These are phyloP conservation scores for Huntiella bhutanensis DNA, from an alignment of 2,329 filamentous ascomycete species.

Conservation along the genomic window DNA sequence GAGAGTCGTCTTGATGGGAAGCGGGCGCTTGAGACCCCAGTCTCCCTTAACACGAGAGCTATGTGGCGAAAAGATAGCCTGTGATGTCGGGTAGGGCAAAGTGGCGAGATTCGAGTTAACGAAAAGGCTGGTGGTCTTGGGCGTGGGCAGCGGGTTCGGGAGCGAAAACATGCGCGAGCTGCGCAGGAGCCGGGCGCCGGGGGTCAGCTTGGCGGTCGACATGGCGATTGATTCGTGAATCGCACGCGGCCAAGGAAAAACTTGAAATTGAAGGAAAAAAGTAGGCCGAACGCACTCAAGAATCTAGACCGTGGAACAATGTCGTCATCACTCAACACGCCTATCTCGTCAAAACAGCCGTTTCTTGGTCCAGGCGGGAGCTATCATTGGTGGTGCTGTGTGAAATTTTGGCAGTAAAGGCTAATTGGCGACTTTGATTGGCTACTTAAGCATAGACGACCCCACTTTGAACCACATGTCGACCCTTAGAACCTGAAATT, in stretches of 20 bases:
- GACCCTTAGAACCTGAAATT: too few species aligned
- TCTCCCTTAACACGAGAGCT: conserved; percentile 60
- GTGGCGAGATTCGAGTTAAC: conserved; percentile 26
- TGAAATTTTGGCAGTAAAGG: conserved; percentile 8
- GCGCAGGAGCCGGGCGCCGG: conserved; percentile 54
- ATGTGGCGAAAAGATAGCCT: conserved; percentile 60
- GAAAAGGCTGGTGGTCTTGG: conserved; percentile 14
- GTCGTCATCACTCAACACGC: background rate
- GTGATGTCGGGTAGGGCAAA: conserved; percentile 57
- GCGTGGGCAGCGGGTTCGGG: conserved; percentile 49
- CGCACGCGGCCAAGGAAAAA: background rate
- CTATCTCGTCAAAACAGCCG: background rate
- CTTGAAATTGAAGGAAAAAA: background rate
- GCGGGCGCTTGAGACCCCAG: conserved; percentile 77
- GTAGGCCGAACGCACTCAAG: background rate
- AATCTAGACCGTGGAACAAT: background rate
- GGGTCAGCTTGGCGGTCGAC: conserved; percentile 25
- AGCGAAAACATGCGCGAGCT: conserved; percentile 80
- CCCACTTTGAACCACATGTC: too few species aligned
- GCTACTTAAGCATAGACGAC: background rate
- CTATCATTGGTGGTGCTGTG: conserved; percentile 5
- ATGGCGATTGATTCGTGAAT: conserved; percentile 1
- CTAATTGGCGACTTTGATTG: conserved; percentile 8
- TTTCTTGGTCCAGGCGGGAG: too few species aligned
- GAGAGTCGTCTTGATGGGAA: conserved; percentile 59